phyloP scores from a whole-genome alignment of 1,284 basidiomycete genomes.

The Xerocomus tenax region DNA sequence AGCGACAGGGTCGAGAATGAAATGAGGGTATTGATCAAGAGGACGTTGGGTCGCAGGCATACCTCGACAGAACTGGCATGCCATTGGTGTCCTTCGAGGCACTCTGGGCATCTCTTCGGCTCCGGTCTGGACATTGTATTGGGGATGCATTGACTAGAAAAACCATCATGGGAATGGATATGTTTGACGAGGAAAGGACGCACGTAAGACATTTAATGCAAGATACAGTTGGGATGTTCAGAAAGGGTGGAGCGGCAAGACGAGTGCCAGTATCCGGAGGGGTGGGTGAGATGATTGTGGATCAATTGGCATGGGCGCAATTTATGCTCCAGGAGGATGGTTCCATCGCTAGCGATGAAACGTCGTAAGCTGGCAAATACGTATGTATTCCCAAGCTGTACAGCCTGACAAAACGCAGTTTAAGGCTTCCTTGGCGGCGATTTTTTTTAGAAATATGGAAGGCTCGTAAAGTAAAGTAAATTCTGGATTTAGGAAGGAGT shows the following conservation, averaged over 20 bases:
- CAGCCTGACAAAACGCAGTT: slow-evolving; percentile 26
- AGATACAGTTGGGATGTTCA: slow-evolving; percentile 4
- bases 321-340: slow-evolving; percentile 26
- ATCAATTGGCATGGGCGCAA: slow-evolving; percentile 18
- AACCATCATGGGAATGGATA: not conserved
- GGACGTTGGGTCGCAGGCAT: slow-evolving; percentile 6
- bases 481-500: slow-evolving; percentile 25
- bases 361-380: slow-evolving; percentile 27
- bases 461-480: slow-evolving; percentile 23
- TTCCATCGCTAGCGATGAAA: slow-evolving; percentile 22
- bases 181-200: slow-evolving; percentile 2
- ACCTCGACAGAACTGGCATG: slow-evolving; percentile 52
- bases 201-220: slow-evolving; percentile 25
- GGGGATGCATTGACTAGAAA: slow-evolving; percentile 13
- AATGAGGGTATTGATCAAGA: not conserved
- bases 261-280: slow-evolving; percentile 6
- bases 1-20: not conserved
- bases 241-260: not conserved
- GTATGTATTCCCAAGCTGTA: slow-evolving; percentile 30
- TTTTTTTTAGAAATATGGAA: slow-evolving; percentile 27
- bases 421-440: slow-evolving; percentile 22
- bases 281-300: slow-evolving; percentile 8
- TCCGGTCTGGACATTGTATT: slow-evolving; percentile 9
- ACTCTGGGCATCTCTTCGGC: slow-evolving; percentile 32
- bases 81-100: slow-evolving; percentile 48